Conservation (phyloP, 306 rosid species). For the Malus asiatica region DNA sequence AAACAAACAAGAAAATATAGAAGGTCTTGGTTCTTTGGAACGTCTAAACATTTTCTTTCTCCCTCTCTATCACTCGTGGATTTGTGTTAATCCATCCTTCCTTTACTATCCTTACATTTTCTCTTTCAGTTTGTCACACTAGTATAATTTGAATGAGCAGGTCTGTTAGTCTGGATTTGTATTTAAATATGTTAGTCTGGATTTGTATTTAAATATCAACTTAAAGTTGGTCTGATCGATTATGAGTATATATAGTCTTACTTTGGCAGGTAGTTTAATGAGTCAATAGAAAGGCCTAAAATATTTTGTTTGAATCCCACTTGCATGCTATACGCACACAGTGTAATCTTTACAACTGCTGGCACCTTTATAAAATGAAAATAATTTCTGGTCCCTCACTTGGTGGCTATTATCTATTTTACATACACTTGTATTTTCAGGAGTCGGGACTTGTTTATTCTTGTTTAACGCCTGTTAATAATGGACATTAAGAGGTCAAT, state of each 20-base stretch:
- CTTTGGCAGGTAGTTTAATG: not conserved
- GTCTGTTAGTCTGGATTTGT: not conserved
- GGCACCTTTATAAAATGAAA: not conserved
- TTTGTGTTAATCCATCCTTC: not conserved
- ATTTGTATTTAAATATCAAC: not conserved
- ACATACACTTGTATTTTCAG: not conserved
- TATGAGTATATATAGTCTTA: not conserved
- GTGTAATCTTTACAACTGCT: not conserved
- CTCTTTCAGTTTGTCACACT: not conserved
- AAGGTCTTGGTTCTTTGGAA: not conserved
- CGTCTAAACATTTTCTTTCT: slow-evolving; percentile 5
- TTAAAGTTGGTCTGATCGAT: not conserved
- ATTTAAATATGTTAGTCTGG: not conserved
- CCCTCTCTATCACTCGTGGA: not conserved
- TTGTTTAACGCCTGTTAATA: not conserved
- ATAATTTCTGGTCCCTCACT: not conserved
- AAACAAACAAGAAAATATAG: too few relatives aligned
- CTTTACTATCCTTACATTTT: not conserved
- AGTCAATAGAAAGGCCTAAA: not conserved
- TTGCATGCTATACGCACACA: not conserved
- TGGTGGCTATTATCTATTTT: not conserved
- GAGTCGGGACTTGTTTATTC: not conserved
- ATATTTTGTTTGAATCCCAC: not conserved
- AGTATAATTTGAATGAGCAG: not conserved
- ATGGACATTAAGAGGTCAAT: not conserved